Evolutionary conservation across 306 rosid species (phyloP).

Genomic region (Hippophae tibetana): DNA sequence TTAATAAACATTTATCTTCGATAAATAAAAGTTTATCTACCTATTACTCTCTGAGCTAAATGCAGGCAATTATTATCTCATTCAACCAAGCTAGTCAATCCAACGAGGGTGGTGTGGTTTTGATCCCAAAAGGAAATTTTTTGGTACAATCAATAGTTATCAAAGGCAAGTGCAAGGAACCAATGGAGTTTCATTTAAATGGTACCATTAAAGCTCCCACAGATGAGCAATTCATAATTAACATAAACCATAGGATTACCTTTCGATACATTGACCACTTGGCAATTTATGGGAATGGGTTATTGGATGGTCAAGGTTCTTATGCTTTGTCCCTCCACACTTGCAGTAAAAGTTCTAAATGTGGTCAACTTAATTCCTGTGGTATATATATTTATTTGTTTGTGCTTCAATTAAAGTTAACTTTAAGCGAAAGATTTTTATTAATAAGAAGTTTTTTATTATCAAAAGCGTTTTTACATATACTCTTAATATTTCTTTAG

Average conservation of each 20-base stretch:
- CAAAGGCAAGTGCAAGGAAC: conserved; percentile 21
- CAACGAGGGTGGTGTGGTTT: conserved; percentile 7
- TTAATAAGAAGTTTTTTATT: too few relatives aligned
- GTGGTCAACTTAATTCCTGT: conserved; percentile 20
- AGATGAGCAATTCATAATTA: neutral
- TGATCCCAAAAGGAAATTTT: conserved; percentile 20
- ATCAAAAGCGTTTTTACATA: neutral
- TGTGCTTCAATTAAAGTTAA: too few relatives aligned
- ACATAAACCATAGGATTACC: conserved; percentile 21
- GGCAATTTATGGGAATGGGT: conserved; percentile 16
- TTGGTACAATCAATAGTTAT: conserved; percentile 10
- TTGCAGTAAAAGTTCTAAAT: neutral
- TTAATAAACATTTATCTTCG: too few relatives aligned
- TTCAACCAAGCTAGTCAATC: conserved; percentile 25
- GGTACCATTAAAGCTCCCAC: conserved; percentile 19
- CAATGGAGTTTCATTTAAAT: neutral
- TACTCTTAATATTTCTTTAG: neutral
- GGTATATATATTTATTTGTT: neutral
- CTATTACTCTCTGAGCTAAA: too few relatives aligned
- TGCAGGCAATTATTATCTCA: conserved; percentile 17
- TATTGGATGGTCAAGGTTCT: conserved; percentile 24
- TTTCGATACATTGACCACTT: conserved; percentile 12
- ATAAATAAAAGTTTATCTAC: too few relatives aligned
- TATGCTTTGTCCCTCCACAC: conserved; percentile 19
- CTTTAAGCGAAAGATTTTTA: too few relatives aligned